Percentiles rank a stretch among this genome's conserved stretches.
Conservation (phyloP, 2,329 filamentous ascomycete species). For the Phaeosphaeria sp. region DNA sequence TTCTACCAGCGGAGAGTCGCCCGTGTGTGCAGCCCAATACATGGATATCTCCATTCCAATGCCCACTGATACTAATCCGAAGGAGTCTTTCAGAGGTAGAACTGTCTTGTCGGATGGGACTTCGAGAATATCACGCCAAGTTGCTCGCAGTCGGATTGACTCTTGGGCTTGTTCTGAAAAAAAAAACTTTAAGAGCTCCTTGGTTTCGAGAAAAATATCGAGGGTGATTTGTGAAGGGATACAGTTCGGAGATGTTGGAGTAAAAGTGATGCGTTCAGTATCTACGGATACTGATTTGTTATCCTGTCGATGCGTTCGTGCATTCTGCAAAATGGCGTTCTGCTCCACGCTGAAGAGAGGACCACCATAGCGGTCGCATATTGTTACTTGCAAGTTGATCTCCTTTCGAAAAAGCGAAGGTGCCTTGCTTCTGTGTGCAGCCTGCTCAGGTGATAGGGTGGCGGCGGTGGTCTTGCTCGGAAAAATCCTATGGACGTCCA, state of each 20-base stretch:
- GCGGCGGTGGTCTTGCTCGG: neutral
- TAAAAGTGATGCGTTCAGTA: slow-evolving; percentile 9
- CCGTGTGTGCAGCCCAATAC: slow-evolving; percentile 21
- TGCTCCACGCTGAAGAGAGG: neutral
- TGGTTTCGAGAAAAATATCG: slow-evolving; percentile 19
- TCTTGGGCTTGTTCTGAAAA: slow-evolving; percentile 6
- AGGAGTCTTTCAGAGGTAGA: slow-evolving; percentile 7
- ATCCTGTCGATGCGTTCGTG: neutral
- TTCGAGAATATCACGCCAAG: slow-evolving; percentile 39
- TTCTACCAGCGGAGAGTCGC: slow-evolving; percentile 22
- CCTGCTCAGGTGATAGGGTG: neutral
- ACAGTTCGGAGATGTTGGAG: neutral
- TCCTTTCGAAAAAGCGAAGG: slow-evolving; percentile 8
- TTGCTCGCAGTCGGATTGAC: slow-evolving; percentile 10
- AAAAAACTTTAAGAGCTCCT: slow-evolving; percentile 34
- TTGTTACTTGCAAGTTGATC: slow-evolving; percentile 9
- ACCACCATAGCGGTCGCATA: neutral
- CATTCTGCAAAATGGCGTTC: slow-evolving; percentile 10
- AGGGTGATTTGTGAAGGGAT: slow-evolving; percentile 24
- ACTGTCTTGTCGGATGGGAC: slow-evolving; percentile 16
- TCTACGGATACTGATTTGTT: slow-evolving; percentile 7
- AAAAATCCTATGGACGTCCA: slow-evolving; percentile 25
- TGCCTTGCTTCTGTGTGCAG: slow-evolving; percentile 1
- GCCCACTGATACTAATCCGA: slow-evolving; percentile 10
- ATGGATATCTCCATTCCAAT: slow-evolving; percentile 31